Base-by-base conservation (phyloP, 2,329 filamentous ascomycete species). In the Phaeomoniella chlamydospora region DNA sequence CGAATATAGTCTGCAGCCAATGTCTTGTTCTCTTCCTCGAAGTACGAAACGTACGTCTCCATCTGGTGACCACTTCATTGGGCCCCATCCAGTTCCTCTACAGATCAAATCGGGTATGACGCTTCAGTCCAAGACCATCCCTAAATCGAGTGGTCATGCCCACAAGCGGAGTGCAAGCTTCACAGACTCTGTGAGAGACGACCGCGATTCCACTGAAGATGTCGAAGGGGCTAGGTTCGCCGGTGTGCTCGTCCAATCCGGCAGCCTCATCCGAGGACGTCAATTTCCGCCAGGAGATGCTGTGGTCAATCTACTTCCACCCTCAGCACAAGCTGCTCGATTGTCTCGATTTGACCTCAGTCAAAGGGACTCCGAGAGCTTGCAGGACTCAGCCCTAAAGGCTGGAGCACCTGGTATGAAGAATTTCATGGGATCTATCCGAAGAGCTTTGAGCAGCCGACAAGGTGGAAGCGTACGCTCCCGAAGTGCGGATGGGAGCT, bases 131-230 rank as follows among this genome's bases (percentile, higher is more conserved):
- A 52, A 41, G 47, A 50, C 16, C 40, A 45, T 16, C 47, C 68
- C 74, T 12, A 68, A 74, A 14, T 59, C 60, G 10, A 54, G 64
- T 29, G 56, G 59, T 6, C 68, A 71, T 42, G 55, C 63, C 2
- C 86, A 94, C 57, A 87, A 85, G 55, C 77, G 86, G 15, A 93
- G 83, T 50, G 85, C 79, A 34, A 94, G 87, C 53, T 79, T 90
- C 47, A 83, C 81, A 0, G 84, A 94, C 57, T 88, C 87, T 1
- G 56, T 88, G 35, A 68, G 85, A 45, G 82, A 90, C 49, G 22
- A 26, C n/a, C 22, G 22, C 6, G 22, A n/a, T 6, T 26, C 22
- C n/a, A 26, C 22, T n/a, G 22, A 26, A n/a, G 22, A n/a, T n/a
- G n/a, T 9, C n/a, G n/a, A 9, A n/a, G 22, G 6, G n/a, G 22